Percentiles rank a stretch among this genome's conserved stretches.
phyloP scores from a whole-genome alignment of 495 filamentous ascomycete genomes.

The Staphylotrichum longicolle region DNA sequence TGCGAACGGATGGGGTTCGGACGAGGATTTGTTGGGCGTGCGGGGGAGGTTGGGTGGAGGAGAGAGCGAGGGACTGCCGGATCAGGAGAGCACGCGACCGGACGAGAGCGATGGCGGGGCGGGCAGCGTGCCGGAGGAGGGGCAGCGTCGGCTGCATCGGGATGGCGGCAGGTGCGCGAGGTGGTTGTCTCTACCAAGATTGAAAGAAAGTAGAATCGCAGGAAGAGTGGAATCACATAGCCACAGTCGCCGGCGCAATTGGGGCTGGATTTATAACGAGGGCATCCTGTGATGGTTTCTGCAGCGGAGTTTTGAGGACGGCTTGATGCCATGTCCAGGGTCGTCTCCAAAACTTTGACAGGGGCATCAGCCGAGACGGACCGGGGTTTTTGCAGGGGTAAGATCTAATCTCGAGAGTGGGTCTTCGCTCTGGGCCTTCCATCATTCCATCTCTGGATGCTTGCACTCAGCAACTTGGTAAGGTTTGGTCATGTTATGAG shows the following conservation, averaged over 20 bases:
- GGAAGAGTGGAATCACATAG: slow-evolving; percentile 6
- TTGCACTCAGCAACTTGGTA: too few species aligned
- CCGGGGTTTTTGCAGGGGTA: too few species aligned
- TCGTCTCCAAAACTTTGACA: not conserved
- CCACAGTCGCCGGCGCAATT: slow-evolving; percentile 6
- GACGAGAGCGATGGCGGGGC: slow-evolving; percentile 23
- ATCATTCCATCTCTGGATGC: too few species aligned
- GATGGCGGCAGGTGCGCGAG: not conserved
- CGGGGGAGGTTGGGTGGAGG: not conserved
- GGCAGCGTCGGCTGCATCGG: slow-evolving; percentile 24
- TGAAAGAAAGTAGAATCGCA: not conserved
- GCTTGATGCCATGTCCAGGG: not conserved
- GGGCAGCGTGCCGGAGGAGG: slow-evolving; percentile 33
- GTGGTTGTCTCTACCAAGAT: not conserved
- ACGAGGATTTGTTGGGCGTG: not conserved
- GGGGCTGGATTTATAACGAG: slow-evolving; percentile 19
- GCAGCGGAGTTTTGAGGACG: slow-evolving; percentile 48
- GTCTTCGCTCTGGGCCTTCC: too few species aligned
- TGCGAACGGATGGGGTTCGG: slow-evolving; percentile 25
- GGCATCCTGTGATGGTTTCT: slow-evolving; percentile 49
- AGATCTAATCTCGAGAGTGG: too few species aligned
- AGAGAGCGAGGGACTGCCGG: not conserved
- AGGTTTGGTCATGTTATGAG: too few species aligned
- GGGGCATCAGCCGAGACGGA: too few species aligned
- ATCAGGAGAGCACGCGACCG: slow-evolving; percentile 31